A percentile compares a stretch with the other conserved stretches of the same genome.
Conservation (phyloP, 805 yeast species). For the Candida jianshihensis region DNA sequence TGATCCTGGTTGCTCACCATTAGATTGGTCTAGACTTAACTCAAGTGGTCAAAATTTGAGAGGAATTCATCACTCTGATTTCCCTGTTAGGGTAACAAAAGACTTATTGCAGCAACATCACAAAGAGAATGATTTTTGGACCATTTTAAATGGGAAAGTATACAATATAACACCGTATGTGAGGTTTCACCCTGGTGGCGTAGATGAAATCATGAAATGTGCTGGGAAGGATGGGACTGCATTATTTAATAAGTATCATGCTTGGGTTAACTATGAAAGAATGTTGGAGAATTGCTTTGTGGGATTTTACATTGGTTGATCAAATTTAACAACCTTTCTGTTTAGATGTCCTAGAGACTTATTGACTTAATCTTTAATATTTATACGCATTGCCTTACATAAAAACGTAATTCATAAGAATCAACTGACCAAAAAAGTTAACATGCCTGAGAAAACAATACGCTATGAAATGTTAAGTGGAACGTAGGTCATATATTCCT, state of each 20-base stretch:
- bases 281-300: slow-evolving; percentile 73
- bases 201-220: slow-evolving; percentile 61
- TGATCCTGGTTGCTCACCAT: slow-evolving; percentile 75
- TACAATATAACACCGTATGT: slow-evolving; percentile 83
- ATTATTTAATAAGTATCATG: slow-evolving; percentile 64
- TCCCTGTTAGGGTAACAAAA: slow-evolving; percentile 49
- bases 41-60: slow-evolving; percentile 42
- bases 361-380: too few relatives aligned
- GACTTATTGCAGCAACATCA: slow-evolving; percentile 58
- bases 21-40: slow-evolving; percentile 75
- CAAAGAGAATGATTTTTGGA: slow-evolving; percentile 73
- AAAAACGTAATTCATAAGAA: too few relatives aligned
- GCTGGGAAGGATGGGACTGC: slow-evolving; percentile 82
- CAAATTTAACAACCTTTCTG: too few relatives aligned
- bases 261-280: slow-evolving; percentile 81
- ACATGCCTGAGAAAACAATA: too few relatives aligned
- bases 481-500: too few relatives aligned
- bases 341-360: too few relatives aligned
- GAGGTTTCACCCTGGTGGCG: slow-evolving; percentile 91
- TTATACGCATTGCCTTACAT: too few relatives aligned
- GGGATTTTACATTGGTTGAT: slow-evolving; percentile 37
- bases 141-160: slow-evolving; percentile 69
- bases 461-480: too few relatives aligned
- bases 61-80: slow-evolving; percentile 43
- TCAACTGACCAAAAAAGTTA: too few relatives aligned